These are phyloP conservation scores for Solanum chacoense DNA, from an alignment of 305 asterid species.

Conservation along the genomic window DNA sequence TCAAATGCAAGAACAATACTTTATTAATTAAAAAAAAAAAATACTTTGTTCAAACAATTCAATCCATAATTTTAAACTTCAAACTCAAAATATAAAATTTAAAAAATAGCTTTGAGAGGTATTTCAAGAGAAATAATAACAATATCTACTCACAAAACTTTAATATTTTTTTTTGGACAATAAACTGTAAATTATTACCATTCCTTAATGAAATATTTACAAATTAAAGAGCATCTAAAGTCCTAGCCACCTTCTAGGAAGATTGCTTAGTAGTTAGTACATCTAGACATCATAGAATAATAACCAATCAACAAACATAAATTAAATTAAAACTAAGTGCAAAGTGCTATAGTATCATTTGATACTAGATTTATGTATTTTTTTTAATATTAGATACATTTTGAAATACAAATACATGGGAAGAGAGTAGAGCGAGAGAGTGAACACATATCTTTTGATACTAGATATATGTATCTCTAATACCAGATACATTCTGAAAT, in stretches of 20 bases:
- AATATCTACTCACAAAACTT: neutral
- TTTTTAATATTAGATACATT: too few species aligned
- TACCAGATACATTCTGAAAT: neutral
- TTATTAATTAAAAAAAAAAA: neutral
- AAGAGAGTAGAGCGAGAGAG: rapidly evolving
- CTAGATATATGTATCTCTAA: neutral
- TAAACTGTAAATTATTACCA: neutral
- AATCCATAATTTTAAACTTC: neutral
- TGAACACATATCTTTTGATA: too few species aligned
- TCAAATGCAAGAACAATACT: neutral
- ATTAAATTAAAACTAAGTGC: neutral
- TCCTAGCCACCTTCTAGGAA: neutral
- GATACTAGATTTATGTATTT: too few species aligned
- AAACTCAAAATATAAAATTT: neutral
- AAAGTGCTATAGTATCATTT: neutral
- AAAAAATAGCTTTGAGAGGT: neutral
- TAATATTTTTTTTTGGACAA: neutral
- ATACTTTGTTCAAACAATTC: neutral
- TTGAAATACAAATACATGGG: too few species aligned
- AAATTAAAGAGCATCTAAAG: neutral
- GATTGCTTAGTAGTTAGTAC: neutral
- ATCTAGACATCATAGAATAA: neutral
- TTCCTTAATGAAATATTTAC: neutral
- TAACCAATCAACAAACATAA: neutral
- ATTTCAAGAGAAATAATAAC: neutral